Conservation (phyloP, 2,329 filamentous ascomycete species). For the Monosporascus ibericus region DNA sequence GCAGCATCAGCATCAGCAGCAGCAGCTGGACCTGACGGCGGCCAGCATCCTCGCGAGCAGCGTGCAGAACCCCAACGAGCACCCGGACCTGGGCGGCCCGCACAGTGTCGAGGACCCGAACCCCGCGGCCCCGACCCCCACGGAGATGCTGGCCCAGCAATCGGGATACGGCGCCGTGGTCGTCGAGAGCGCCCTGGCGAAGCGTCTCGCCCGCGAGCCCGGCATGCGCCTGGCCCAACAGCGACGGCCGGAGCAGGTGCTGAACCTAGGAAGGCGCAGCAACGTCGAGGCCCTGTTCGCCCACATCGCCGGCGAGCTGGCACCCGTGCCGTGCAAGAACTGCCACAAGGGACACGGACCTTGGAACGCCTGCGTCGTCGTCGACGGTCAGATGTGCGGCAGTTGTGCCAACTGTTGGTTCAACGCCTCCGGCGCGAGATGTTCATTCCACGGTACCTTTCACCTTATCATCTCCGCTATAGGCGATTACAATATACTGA, state of each 20-base stretch:
- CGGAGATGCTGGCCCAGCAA: constrained; percentile 40
- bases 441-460: constrained; percentile 52
- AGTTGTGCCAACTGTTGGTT: constrained; percentile 60
- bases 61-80: constrained; percentile 24
- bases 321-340: constrained; percentile 49
- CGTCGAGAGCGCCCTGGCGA: constrained; percentile 50
- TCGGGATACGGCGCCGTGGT: constrained; percentile 41
- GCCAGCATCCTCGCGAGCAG: constrained; percentile 25
- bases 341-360: constrained; percentile 56
- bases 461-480: background rate
- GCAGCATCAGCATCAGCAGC: constrained; percentile 24
- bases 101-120: constrained; percentile 13
- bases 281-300: constrained; percentile 55
- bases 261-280: constrained; percentile 52
- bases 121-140: constrained; percentile 26
- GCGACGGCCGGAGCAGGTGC: constrained; percentile 45
- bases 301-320: constrained; percentile 47
- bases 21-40: constrained; percentile 25
- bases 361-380: constrained; percentile 53
- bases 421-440: constrained; percentile 53
- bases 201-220: constrained; percentile 42
- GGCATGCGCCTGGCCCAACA: constrained; percentile 46
- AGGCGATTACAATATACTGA: background rate
- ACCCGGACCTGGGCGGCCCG: constrained; percentile 20
- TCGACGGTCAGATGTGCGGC: constrained; percentile 54